These are phyloP conservation scores for Scleromitrula shiraiana DNA, from an alignment of 2,329 filamentous ascomycete genomes.

Conservation along the genomic window DNA sequence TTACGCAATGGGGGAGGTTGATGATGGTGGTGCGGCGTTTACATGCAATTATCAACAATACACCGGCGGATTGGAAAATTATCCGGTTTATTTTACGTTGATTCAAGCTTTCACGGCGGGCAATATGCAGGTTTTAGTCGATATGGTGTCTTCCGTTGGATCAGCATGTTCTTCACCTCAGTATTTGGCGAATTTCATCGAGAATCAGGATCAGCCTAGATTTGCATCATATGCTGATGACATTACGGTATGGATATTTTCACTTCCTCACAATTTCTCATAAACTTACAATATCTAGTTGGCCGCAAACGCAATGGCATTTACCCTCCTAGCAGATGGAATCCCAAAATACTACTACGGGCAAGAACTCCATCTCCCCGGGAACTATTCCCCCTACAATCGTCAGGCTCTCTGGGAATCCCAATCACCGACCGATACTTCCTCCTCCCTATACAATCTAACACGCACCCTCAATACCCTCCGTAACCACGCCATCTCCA, in stretches of 20 bases:
- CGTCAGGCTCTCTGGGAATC: conserved; percentile 37
- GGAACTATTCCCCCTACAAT: conserved; percentile 32
- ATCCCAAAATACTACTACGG: conserved; percentile 46
- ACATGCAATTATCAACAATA: conserved; percentile 19
- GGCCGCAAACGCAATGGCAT: conserved; percentile 40
- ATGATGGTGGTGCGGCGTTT: conserved; percentile 43
- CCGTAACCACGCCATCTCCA: conserved; percentile 13
- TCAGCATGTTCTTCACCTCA: conserved; percentile 27
- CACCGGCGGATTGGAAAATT: conserved; percentile 13
- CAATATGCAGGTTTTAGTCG: conserved; percentile 8
- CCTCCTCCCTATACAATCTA: conserved; percentile 32
- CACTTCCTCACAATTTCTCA: background rate
- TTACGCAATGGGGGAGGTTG: conserved; percentile 54
- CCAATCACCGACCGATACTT: conserved; percentile 33
- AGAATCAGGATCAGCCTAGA: conserved; percentile 37
- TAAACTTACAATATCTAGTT: conserved; percentile 9
- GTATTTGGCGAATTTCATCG: conserved; percentile 31
- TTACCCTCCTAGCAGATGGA: conserved; percentile 41
- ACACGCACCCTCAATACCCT: conserved; percentile 23
- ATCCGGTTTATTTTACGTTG: conserved; percentile 13
- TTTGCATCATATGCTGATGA: conserved; percentile 29
- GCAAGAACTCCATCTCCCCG: conserved; percentile 43
- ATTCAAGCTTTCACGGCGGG: conserved; percentile 18
- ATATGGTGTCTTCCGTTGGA: conserved; percentile 9
- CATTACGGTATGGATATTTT: conserved; percentile 7